These are phyloP conservation scores for Tulasnella sp. DNA, from an alignment of 768 basidiomycete genomes.

Conservation along the genomic window DNA sequence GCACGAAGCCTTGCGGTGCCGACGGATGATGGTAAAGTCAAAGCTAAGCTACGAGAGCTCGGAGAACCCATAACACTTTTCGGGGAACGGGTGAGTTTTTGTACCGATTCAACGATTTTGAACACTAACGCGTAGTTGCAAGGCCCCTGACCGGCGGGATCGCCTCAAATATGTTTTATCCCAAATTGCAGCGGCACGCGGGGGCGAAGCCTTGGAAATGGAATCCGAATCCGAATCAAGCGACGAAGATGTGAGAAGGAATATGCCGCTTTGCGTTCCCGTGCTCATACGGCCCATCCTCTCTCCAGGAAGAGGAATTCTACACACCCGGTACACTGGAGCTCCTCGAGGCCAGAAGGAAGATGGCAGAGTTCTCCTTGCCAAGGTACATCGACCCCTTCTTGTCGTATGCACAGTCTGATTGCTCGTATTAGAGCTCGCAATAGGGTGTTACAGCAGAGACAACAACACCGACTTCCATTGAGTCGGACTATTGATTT, in stretches of 20 bases:
- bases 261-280: not conserved
- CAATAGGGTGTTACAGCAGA: constrained; percentile 85
- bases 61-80: constrained; percentile 97
- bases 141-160: constrained; percentile 94
- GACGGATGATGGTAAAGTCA: constrained; percentile 91
- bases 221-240: constrained; percentile 48
- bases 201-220: constrained; percentile 64
- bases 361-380: constrained; percentile 85
- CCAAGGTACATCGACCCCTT: constrained; percentile 54
- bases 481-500: constrained; percentile 83
- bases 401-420: constrained; percentile 23
- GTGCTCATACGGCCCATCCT: not conserved
- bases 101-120: constrained; percentile 7
- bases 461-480: constrained; percentile 75
- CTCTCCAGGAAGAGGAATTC: constrained; percentile 76
- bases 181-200: constrained; percentile 81
- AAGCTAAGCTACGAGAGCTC: constrained; percentile 76
- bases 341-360: constrained; percentile 70
- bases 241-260: constrained; percentile 54
- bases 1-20: constrained; percentile 88
- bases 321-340: constrained; percentile 85
- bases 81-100: constrained; percentile 75
- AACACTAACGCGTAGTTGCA: constrained; percentile 11
- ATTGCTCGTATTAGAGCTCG: constrained; percentile 65
- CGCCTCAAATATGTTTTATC: constrained; percentile 90